Conservation (phyloP, 2,329 filamentous ascomycete genomes). For the Xylaria sp. region DNA sequence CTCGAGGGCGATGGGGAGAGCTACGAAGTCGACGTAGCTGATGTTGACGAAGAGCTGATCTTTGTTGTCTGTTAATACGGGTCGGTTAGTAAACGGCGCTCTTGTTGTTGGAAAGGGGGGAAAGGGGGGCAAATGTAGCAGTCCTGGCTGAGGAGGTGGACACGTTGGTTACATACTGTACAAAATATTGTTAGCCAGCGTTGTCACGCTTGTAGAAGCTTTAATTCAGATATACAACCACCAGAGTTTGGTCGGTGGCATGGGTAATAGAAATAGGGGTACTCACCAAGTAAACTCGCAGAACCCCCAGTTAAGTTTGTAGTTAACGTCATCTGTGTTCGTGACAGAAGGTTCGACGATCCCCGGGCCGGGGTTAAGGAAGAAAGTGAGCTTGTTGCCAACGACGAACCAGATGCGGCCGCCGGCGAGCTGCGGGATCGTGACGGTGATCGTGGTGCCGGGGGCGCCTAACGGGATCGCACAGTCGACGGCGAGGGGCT, state of each 20-base stretch:
- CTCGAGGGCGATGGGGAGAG: constrained; percentile 69
- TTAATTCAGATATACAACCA: neutral
- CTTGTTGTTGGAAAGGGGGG: neutral
- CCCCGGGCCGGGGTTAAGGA: constrained; percentile 76
- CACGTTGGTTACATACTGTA: constrained; percentile 29
- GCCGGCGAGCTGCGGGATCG: constrained; percentile 76
- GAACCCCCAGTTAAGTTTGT: constrained; percentile 72
- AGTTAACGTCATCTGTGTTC: constrained; percentile 72
- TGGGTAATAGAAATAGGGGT: neutral
- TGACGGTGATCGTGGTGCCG: constrained; percentile 68
- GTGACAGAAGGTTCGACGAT: constrained; percentile 80
- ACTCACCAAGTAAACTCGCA: constrained; percentile 59
- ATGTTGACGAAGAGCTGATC: constrained; percentile 74
- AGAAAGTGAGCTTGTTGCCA: constrained; percentile 71
- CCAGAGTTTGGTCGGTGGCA: neutral
- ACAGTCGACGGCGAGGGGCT: constrained; percentile 66
- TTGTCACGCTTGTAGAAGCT: neutral
- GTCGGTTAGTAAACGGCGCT: constrained; percentile 10
- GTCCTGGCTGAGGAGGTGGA: neutral
- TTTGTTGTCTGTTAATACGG: constrained; percentile 62
- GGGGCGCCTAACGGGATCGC: constrained; percentile 72
- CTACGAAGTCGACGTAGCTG: constrained; percentile 80
- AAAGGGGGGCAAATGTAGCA: neutral
- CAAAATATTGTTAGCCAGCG: constrained; percentile 11
- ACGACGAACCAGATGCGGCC: constrained; percentile 78